These are phyloP conservation scores for Lactifluus pinguis DNA, from an alignment of 768 basidiomycete species.

Conservation along the genomic window DNA sequence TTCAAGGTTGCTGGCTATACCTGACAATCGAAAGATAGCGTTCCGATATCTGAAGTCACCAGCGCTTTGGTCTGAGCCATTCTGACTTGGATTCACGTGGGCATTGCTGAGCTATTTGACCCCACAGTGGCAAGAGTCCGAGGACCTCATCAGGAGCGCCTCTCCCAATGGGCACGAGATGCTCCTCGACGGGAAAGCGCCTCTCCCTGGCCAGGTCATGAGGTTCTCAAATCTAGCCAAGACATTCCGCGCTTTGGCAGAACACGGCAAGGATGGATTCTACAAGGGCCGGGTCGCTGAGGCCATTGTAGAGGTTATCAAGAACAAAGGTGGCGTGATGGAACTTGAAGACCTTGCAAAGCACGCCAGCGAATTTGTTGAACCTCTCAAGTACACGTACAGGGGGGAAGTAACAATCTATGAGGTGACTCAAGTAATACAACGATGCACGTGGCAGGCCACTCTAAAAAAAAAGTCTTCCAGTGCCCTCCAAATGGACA, in stretches of 20 bases:
- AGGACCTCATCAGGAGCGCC: conserved; percentile 66
- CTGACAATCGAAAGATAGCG: conserved; percentile 33
- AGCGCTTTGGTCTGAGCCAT: conserved; percentile 40
- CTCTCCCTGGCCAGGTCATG: conserved; percentile 78
- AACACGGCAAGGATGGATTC: conserved; percentile 84
- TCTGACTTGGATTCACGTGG: neutral
- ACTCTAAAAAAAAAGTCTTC: neutral
- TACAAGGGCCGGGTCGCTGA: conserved; percentile 89
- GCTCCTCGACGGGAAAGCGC: conserved; percentile 77
- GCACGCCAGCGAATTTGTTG: conserved; percentile 69
- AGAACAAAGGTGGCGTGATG: conserved; percentile 88
- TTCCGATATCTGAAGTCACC: conserved; percentile 82
- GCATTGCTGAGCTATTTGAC: conserved; percentile 1
- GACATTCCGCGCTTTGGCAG: conserved; percentile 74
- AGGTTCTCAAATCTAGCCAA: conserved; percentile 70
- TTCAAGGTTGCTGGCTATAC: neutral
- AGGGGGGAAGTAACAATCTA: conserved; percentile 79
- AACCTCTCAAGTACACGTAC: conserved; percentile 90
- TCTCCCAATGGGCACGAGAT: conserved; percentile 83
- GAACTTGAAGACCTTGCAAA: conserved; percentile 85
- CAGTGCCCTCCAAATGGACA: conserved; percentile 94
- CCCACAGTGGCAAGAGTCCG: conserved; percentile 47
- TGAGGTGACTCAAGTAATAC: conserved; percentile 46
- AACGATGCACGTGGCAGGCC: neutral
- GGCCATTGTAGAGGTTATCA: conserved; percentile 78